phyloP scores from a whole-genome alignment of 345 rosid genomes.

The Linum usitatissimum region DNA sequence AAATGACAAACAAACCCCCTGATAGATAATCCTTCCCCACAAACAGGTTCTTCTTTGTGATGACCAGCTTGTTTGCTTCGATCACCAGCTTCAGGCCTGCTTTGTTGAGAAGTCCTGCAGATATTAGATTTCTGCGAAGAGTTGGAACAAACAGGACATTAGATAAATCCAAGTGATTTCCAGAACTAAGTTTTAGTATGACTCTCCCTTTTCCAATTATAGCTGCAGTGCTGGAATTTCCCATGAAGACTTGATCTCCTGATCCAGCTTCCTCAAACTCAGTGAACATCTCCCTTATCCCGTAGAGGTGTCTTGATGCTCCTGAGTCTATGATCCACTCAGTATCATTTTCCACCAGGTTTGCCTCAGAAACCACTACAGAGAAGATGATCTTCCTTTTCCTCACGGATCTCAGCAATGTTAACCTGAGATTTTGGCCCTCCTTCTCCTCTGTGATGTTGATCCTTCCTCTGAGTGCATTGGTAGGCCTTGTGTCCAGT shows the following conservation, averaged over 20 bases:
- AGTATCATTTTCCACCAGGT: neutral
- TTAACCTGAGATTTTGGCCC: neutral
- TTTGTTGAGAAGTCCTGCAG: neutral
- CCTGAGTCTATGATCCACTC: neutral
- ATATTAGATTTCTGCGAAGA: conserved; percentile 1
- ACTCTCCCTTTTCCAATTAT: neutral
- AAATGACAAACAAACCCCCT: neutral
- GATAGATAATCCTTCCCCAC: conserved; percentile 1
- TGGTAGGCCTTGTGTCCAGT: neutral
- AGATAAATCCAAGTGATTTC: neutral
- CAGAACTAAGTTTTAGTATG: neutral
- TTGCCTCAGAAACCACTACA: neutral
- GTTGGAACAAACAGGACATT: neutral
- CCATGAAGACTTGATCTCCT: neutral
- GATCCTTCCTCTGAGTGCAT: neutral
- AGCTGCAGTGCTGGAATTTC: neutral
- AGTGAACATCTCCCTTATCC: neutral
- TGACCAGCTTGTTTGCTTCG: neutral
- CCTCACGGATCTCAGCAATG: neutral
- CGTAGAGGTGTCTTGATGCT: neutral
- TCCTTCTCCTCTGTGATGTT: neutral
- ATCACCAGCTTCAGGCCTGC: neutral
- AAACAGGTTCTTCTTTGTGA: neutral
- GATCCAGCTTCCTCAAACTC: neutral
- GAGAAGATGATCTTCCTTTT: neutral